phyloP scores from a whole-genome alignment of 352 stramenopile genomes.

The Phytopythium helicoides region DNA sequence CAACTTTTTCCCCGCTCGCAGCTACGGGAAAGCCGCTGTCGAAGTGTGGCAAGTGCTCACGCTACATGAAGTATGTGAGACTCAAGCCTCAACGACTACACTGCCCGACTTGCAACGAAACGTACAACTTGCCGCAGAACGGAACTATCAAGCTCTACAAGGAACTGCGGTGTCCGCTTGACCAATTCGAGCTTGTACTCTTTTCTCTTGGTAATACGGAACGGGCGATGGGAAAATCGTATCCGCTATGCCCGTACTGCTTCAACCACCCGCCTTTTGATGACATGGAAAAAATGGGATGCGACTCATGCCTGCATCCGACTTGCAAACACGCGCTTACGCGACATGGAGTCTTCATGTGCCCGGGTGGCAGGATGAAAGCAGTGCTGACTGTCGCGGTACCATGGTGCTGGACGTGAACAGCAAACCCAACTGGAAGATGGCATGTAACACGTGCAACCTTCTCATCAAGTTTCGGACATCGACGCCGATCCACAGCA shows the following conservation, averaged over 20 bases:
- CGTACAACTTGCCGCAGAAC: conserved; percentile 31
- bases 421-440: too few species aligned
- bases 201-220: conserved; percentile 56
- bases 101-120: conserved; percentile 46
- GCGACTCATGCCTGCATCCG: conserved; percentile 39
- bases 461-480: too few species aligned
- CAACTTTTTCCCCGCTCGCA: conserved; percentile 55
- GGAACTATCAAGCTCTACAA: conserved; percentile 37
- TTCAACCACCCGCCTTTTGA: conserved; percentile 46
- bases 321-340: conserved; percentile 42
- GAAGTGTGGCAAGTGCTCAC: conserved; percentile 49
- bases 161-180: conserved; percentile 46
- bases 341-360: conserved; percentile 44
- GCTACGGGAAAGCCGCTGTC: conserved; percentile 42
- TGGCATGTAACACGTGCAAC: too few species aligned
- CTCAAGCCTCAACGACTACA: conserved; percentile 40
- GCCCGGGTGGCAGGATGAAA: too few species aligned
- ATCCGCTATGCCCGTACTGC: conserved; percentile 46
- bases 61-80: conserved; percentile 58
- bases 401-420: too few species aligned
- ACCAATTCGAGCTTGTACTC: conserved; percentile 54
- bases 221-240: conserved; percentile 44
- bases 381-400: too few species aligned
- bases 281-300: conserved; percentile 35
- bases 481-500: too few species aligned